These are phyloP conservation scores for Colletotrichum sp. DNA, from an alignment of 2,329 filamentous ascomycete species.

Conservation along the genomic window DNA sequence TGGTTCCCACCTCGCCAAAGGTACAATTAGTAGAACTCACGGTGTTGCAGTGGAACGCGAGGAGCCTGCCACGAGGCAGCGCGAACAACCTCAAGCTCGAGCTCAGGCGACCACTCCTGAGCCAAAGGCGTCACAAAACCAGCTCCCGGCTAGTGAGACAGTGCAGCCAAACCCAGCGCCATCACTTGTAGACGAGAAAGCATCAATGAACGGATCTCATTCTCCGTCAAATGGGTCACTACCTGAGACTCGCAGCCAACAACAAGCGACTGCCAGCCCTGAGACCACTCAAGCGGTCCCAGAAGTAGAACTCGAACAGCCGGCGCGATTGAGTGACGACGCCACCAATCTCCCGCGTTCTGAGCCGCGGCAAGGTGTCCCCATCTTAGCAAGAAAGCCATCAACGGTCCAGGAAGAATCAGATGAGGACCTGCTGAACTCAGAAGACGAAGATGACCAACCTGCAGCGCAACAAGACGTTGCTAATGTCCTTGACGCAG, in stretches of 20 bases:
- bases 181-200: background rate
- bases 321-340: background rate
- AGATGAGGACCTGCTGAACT: constrained; percentile 41
- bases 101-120: background rate
- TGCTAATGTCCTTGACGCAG: constrained; percentile 35
- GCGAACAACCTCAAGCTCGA: background rate
- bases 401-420: constrained; percentile 52
- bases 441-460: constrained; percentile 1
- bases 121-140: background rate
- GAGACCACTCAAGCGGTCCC: background rate
- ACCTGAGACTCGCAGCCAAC: background rate
- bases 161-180: background rate
- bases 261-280: background rate
- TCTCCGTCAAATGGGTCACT: background rate
- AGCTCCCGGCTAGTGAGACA: background rate
- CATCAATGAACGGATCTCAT: background rate
- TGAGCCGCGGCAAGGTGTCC: background rate
- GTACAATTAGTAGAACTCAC: constrained; percentile 56
- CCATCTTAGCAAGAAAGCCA: constrained; percentile 40
- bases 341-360: background rate
- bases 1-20: constrained; percentile 54
- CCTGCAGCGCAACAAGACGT: constrained; percentile 10
- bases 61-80: background rate
- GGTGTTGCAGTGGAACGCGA: constrained; percentile 49
- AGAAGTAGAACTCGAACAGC: background rate